phyloP scores from a whole-genome alignment of 78 protist species.

The Pigoraptor vietnamica region DNA sequence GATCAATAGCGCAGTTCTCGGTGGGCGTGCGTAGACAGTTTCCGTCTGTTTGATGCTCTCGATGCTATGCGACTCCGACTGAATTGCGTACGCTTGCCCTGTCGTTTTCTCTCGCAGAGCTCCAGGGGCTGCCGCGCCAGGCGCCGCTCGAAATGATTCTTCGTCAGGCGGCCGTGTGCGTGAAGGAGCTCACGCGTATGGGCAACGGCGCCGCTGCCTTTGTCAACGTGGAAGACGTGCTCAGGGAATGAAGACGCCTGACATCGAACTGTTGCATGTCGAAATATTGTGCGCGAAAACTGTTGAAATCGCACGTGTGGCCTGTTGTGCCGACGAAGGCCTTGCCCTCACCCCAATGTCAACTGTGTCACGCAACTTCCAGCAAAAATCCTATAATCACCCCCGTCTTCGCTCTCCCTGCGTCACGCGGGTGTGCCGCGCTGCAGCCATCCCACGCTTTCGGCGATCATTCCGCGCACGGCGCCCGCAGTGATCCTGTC shows the following conservation, averaged over 20 bases:
- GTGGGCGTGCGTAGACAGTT: neutral
- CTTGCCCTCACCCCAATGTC: no score
- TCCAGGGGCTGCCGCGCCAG: neutral
- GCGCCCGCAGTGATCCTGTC: no score
- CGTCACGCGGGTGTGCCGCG: no score
- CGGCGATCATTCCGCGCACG: no score
- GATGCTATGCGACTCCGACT: neutral
- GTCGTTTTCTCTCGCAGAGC: neutral
- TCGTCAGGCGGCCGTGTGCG: neutral
- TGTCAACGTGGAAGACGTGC: neutral
- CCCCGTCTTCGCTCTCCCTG: no score
- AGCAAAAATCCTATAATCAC: no score
- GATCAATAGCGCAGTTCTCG: slow-evolving; percentile 47
- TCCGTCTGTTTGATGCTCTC: neutral
- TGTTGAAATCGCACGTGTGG: no score
- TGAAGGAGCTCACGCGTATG: neutral
- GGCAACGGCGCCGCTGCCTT: neutral
- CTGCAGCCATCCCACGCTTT: no score
- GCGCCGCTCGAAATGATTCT: neutral
- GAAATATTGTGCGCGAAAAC: no score
- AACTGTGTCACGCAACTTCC: no score
- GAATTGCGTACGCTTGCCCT: neutral
- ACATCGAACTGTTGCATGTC: no score
- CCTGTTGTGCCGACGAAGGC: no score
- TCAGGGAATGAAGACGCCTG: neutral